These are phyloP conservation scores for Penicillium roqueforti DNA, from an alignment of 495 filamentous ascomycete genomes.

Conservation along the genomic window DNA sequence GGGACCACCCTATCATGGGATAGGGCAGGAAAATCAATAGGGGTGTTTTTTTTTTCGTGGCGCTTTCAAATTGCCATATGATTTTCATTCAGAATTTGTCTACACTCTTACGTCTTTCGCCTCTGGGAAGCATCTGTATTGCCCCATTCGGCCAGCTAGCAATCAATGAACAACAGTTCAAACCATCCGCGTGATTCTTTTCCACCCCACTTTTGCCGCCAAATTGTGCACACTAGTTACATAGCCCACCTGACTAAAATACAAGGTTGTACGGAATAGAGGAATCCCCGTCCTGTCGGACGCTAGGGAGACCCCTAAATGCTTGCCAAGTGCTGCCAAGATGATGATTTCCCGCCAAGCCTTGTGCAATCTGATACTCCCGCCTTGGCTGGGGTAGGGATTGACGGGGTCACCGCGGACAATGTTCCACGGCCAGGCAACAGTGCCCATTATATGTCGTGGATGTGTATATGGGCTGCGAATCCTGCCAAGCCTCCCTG, in stretches of 20 bases:
- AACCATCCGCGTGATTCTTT: background rate
- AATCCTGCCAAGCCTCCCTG: conserved; percentile 8
- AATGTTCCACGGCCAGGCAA: conserved; percentile 18
- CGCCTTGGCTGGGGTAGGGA: conserved; percentile 22
- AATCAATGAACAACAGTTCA: conserved; percentile 9
- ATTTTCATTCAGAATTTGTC: conserved; percentile 5
- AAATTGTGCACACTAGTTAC: background rate
- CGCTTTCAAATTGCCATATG: conserved; percentile 15
- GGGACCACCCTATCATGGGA: background rate
- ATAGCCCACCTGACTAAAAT: conserved; percentile 10
- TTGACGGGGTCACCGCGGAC: conserved; percentile 11
- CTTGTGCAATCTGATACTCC: conserved; percentile 34
- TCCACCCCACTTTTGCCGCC: background rate
- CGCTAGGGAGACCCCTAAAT: conserved; percentile 28
- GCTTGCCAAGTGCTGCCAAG: conserved; percentile 32
- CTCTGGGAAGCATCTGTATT: conserved; percentile 10
- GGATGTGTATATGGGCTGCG: background rate
- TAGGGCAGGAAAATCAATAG: conserved; percentile 2
- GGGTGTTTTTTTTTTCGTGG: conserved; percentile 15
- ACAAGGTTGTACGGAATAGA: background rate
- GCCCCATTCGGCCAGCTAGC: conserved; percentile 10
- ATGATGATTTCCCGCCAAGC: conserved; percentile 37
- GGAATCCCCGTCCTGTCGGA: conserved; percentile 9
- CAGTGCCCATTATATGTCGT: background rate
- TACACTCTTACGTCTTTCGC: conserved; percentile 5